phyloP scores from a whole-genome alignment of 805 yeast species.

The Teunomyces pallodes region DNA sequence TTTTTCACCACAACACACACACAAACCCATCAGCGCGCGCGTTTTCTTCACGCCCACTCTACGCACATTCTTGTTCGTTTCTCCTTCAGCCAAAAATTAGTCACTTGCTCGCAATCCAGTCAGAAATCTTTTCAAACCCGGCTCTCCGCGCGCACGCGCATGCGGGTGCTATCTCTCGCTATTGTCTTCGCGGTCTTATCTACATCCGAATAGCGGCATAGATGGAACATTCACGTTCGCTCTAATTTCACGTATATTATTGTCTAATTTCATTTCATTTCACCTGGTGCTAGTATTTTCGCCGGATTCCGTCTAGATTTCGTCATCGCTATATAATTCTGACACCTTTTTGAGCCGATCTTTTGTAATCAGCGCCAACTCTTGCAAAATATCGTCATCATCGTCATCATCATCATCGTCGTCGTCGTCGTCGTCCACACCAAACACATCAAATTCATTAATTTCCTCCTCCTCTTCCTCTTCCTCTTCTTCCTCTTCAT shows the following conservation, averaged over 20 bases:
- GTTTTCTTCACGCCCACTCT: no score
- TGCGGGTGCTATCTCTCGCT: neutral
- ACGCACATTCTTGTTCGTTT: no score
- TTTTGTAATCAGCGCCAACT: constrained; percentile 5
- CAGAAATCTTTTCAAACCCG: neutral
- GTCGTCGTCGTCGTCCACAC: constrained; percentile 10
- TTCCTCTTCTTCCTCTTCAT: constrained; percentile 13
- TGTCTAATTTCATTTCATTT: neutral
- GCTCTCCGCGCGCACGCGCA: neutral
- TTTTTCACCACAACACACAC: no score
- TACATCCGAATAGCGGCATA: neutral
- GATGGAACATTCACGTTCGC: neutral
- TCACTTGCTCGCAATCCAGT: no score
- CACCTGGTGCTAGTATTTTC: neutral
- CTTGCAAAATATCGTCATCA: constrained; percentile 9
- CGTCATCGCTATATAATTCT: constrained; percentile 8
- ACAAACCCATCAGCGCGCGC: no score
- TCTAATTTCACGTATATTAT: neutral
- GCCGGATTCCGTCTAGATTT: neutral
- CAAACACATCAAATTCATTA: constrained; percentile 6
- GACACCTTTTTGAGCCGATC: constrained; percentile 6
- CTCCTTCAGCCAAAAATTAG: no score
- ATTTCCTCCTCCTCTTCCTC: constrained; percentile 8
- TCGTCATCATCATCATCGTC: constrained; percentile 13
- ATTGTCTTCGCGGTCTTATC: neutral